These are phyloP conservation scores for Talaromyces sp. DNA, from an alignment of 2,329 filamentous ascomycete species.

Conservation along the genomic window DNA sequence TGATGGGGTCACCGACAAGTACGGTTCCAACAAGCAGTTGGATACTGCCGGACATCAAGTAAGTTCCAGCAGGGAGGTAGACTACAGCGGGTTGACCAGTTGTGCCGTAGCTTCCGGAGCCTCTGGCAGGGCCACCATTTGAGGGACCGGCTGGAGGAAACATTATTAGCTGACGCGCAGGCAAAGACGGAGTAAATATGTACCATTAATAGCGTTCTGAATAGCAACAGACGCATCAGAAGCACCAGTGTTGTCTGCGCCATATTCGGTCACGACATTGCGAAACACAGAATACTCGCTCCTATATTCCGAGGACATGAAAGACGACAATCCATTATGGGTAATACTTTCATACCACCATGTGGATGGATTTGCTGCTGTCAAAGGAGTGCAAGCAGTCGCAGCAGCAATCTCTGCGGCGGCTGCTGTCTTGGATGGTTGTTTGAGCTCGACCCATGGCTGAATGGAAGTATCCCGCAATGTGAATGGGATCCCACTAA, in stretches of 20 bases:
- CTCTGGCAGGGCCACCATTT: slow-evolving; percentile 25
- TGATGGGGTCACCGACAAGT: slow-evolving; percentile 32
- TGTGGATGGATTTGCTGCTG: slow-evolving; percentile 1
- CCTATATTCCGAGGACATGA: slow-evolving; percentile 25
- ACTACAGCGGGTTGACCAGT: slow-evolving; percentile 30
- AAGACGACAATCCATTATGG: slow-evolving; percentile 31
- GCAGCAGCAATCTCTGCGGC: neutral
- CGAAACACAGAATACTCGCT: slow-evolving; percentile 35
- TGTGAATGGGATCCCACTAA: slow-evolving; percentile 23
- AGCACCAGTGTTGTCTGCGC: slow-evolving; percentile 33
- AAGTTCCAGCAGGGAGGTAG: slow-evolving; percentile 29
- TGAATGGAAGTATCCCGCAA: slow-evolving; percentile 21
- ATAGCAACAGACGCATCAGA: slow-evolving; percentile 29
- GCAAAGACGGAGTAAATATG: too few relatives aligned
- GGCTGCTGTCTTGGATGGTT: slow-evolving; percentile 1
- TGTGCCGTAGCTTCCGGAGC: slow-evolving; percentile 27
- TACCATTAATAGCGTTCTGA: slow-evolving; percentile 31
- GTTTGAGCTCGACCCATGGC: slow-evolving; percentile 20
- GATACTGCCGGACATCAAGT: slow-evolving; percentile 25
- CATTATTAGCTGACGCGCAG: neutral
- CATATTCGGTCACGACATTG: slow-evolving; percentile 34
- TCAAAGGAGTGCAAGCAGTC: slow-evolving; percentile 17
- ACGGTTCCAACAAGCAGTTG: slow-evolving; percentile 30
- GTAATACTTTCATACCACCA: slow-evolving; percentile 30
- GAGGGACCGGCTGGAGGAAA: slow-evolving; percentile 23